phyloP scores from a whole-genome alignment of 306 rosid species.

The Hippophae gyantsensis region DNA sequence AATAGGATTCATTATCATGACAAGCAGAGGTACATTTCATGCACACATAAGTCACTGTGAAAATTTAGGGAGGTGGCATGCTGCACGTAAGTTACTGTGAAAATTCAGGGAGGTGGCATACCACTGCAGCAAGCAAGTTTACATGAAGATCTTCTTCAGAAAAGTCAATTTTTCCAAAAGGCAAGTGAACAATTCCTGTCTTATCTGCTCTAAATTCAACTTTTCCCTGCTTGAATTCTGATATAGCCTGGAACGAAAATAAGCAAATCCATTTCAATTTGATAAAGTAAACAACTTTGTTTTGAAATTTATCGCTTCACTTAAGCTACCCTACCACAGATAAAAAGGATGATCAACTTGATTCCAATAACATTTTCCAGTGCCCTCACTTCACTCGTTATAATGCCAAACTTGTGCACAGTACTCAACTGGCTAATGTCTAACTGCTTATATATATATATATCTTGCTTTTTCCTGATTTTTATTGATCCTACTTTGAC shows the following conservation, averaged over 20 bases:
- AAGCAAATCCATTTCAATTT: background rate
- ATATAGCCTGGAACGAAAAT: constrained; percentile 56
- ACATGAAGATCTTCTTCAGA: constrained; percentile 75
- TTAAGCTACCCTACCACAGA: background rate
- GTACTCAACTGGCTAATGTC: background rate
- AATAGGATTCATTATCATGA: background rate
- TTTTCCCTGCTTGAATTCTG: constrained; percentile 96
- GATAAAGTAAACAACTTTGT: background rate
- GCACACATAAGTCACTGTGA: constrained; percentile 4
- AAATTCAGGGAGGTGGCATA: constrained; percentile 33
- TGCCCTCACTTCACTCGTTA: background rate
- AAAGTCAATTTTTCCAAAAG: constrained; percentile 81
- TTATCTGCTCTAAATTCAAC: constrained; percentile 96
- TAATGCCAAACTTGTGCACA: background rate
- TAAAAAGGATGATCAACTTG: background rate
- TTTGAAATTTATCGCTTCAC: background rate
- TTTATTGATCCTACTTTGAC: background rate
- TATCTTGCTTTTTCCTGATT: background rate
- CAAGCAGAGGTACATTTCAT: constrained; percentile 2
- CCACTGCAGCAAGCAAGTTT: constrained; percentile 75
- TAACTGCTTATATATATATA: background rate
- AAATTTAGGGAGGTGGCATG: constrained; percentile 30
- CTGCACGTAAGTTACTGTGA: constrained; percentile 20
- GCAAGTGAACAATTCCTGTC: constrained; percentile 95
- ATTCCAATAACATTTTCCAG: background rate